Evolutionary conservation across 2,329 filamentous ascomycete species (phyloP).

Genomic region (Anthostomella pinea): DNA sequence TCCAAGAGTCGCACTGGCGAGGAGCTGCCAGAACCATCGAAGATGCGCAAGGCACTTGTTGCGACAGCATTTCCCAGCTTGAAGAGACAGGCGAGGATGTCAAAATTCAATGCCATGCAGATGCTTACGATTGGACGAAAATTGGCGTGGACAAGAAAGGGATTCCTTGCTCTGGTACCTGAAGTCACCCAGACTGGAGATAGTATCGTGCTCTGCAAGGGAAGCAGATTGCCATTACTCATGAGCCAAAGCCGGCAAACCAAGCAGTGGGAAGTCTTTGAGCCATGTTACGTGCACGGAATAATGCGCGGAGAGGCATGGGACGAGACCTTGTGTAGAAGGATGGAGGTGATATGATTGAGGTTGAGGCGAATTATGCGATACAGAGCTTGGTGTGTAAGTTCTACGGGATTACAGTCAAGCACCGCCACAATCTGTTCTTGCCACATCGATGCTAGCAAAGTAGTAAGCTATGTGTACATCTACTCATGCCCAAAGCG

Average conservation of each 20-base stretch:
- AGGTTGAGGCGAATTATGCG: too few relatives aligned
- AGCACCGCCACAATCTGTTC: too few relatives aligned
- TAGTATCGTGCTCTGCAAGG: slow-evolving; percentile 2
- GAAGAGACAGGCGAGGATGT: background rate
- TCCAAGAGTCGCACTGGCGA: background rate
- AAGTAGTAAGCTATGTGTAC: too few relatives aligned
- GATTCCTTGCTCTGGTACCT: slow-evolving; percentile 3
- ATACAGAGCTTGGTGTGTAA: too few relatives aligned
- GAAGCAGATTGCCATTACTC: background rate
- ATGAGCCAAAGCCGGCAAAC: background rate
- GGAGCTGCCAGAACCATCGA: background rate
- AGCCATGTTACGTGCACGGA: slow-evolving; percentile 4
- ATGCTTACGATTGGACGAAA: slow-evolving; percentile 1
- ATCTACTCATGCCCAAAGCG: too few relatives aligned
- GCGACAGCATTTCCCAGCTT: background rate
- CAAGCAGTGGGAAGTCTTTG: background rate
- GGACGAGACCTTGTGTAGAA: background rate
- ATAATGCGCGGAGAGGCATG: slow-evolving; percentile 4
- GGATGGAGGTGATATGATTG: slow-evolving; percentile 3
- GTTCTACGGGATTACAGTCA: too few relatives aligned
- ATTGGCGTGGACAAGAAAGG: slow-evolving; percentile 3
- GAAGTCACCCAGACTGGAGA: background rate
- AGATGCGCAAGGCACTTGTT: background rate
- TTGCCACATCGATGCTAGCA: too few relatives aligned
- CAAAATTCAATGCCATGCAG: slow-evolving; percentile 3